Conservation (phyloP, 2,329 filamentous ascomycete species). For the Colletotrichum spinosum region DNA sequence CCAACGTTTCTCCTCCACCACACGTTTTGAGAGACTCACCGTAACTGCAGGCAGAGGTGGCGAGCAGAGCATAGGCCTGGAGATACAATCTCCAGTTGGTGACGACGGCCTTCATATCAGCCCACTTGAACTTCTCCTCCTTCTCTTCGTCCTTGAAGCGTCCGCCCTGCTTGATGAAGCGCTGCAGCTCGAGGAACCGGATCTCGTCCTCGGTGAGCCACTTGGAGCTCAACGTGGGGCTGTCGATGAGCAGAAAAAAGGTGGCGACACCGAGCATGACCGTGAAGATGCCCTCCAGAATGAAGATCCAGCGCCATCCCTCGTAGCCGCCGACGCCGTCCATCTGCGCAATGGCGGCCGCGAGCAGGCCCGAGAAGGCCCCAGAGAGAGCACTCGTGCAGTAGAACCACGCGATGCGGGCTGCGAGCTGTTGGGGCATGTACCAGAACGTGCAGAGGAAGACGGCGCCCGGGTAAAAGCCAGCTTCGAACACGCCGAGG, state of each 20-base stretch:
- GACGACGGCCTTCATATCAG: constrained; percentile 42
- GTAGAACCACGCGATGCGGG: constrained; percentile 45
- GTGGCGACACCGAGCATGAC: constrained; percentile 56
- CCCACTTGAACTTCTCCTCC: constrained; percentile 39
- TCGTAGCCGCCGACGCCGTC: constrained; percentile 57
- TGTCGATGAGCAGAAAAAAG: constrained; percentile 56
- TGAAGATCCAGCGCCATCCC: constrained; percentile 68
- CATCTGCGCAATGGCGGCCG: constrained; percentile 70
- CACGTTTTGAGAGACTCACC: constrained; percentile 6
- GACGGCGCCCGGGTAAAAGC: constrained; percentile 46
- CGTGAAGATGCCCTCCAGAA: constrained; percentile 48
- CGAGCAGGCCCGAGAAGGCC: constrained; percentile 72
- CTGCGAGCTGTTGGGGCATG: constrained; percentile 43
- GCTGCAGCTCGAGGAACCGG: constrained; percentile 44
- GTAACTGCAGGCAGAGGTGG: constrained; percentile 41
- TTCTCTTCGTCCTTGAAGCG: constrained; percentile 38
- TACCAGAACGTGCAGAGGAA: constrained; percentile 47
- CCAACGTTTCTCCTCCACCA: no score
- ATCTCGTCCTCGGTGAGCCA: constrained; percentile 53
- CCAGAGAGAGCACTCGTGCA: constrained; percentile 53
- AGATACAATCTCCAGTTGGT: constrained; percentile 47
- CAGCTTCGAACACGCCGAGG: constrained; percentile 47
- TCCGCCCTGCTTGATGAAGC: constrained; percentile 48
- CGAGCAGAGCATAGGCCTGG: constrained; percentile 44
- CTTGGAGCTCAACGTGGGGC: constrained; percentile 46